A percentile compares a stretch with the other conserved stretches of the same genome.
Conservation (phyloP, 306 rosid species). For the Vigna mungo region DNA sequence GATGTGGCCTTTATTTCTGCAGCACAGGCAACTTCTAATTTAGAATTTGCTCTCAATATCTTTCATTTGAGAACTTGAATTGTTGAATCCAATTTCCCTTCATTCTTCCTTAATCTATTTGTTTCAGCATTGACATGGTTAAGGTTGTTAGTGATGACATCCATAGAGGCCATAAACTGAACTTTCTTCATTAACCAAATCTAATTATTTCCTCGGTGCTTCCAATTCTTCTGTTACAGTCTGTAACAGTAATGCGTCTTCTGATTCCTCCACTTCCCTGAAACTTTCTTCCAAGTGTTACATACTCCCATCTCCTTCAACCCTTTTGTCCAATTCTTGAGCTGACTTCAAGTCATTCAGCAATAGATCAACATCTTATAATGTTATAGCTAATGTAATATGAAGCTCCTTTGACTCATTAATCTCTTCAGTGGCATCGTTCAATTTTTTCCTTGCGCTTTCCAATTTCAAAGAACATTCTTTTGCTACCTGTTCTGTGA, state of each 20-base stretch:
- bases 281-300: constrained; percentile 44
- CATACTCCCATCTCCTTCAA: constrained; percentile 50
- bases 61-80: constrained; percentile 67
- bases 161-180: constrained; percentile 65
- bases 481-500: constrained; percentile 59
- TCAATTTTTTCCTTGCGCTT: neutral
- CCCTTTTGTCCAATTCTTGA: constrained; percentile 55
- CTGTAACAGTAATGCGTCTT: constrained; percentile 44
- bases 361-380: constrained; percentile 70
- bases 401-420: constrained; percentile 69
- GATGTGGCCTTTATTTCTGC: constrained; percentile 74
- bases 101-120: constrained; percentile 56
- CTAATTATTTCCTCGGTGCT: constrained; percentile 69
- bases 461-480: constrained; percentile 56
- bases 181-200: constrained; percentile 66
- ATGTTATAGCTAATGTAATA: constrained; percentile 61
- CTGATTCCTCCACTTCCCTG: constrained; percentile 50
- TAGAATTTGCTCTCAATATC: constrained; percentile 77
- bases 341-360: constrained; percentile 61
- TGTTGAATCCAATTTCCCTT: constrained; percentile 52
- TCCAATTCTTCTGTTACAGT: constrained; percentile 62
- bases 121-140: constrained; percentile 61
- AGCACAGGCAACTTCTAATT: constrained; percentile 70
- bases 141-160: constrained; percentile 55
- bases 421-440: constrained; percentile 56